A percentile compares a stretch with the other conserved stretches of the same genome.
These are phyloP conservation scores for Xerocomellus intermedius DNA, from an alignment of 768 basidiomycete species.

Conservation along the genomic window DNA sequence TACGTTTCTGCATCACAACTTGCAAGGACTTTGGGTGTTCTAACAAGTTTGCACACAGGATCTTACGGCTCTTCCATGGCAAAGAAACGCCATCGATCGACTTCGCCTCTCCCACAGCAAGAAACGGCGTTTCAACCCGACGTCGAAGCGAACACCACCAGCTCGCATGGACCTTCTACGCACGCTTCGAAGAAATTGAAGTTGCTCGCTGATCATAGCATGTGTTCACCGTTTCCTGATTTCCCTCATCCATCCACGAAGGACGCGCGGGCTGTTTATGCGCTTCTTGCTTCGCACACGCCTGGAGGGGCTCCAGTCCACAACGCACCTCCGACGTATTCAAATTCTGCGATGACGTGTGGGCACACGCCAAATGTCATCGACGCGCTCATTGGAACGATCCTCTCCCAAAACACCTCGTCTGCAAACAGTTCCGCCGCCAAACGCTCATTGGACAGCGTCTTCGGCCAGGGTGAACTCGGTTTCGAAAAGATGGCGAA, in stretches of 20 bases:
- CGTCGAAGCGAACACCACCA: not conserved
- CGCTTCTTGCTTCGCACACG: slow-evolving; percentile 41
- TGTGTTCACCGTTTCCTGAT: slow-evolving; percentile 47
- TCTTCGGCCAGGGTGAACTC: slow-evolving; percentile 44
- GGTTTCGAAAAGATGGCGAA: slow-evolving; percentile 48
- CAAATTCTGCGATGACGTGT: slow-evolving; percentile 45
- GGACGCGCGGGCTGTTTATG: slow-evolving; percentile 41
- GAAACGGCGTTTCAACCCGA: not conserved
- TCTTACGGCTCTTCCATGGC: not conserved
- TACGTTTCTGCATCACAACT: not conserved
- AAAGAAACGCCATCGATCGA: slow-evolving; percentile 18
- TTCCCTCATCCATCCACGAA: slow-evolving; percentile 43
- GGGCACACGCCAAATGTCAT: slow-evolving; percentile 53
- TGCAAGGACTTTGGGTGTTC: not conserved
- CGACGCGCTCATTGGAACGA: slow-evolving; percentile 55
- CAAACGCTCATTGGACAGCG: slow-evolving; percentile 45
- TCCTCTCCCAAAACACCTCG: slow-evolving; percentile 63
- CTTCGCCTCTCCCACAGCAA: not conserved
- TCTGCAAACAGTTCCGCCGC: slow-evolving; percentile 48
- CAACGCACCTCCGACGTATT: slow-evolving; percentile 16
- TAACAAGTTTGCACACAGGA: not conserved
- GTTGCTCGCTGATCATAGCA: slow-evolving; percentile 40
- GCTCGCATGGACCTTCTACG: slow-evolving; percentile 1
- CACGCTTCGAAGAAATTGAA: slow-evolving; percentile 49
- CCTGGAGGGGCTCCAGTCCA: slow-evolving; percentile 33